A percentile compares a stretch with the other conserved stretches of the same genome.
Evolutionary conservation across 495 filamentous ascomycete species (phyloP).

Genomic region (Jackrogersella minutella): DNA sequence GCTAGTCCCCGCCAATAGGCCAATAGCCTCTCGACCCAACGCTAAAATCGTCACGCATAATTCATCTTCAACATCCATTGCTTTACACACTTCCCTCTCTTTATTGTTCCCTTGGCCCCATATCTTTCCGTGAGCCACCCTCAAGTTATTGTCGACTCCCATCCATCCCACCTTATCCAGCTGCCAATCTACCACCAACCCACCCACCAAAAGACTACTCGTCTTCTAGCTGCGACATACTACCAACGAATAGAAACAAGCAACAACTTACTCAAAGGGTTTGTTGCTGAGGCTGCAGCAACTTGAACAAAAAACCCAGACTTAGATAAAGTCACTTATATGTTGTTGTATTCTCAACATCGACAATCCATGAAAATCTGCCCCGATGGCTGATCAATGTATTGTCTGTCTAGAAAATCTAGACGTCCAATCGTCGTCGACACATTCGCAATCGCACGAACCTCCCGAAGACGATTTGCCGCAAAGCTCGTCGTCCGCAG

Average conservation of each 20-base stretch:
- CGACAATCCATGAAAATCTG: conserved; percentile 43
- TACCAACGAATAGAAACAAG: conserved; percentile 31
- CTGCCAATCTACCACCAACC: conserved; percentile 4
- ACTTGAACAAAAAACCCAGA: conserved; percentile 31
- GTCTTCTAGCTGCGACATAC: not conserved
- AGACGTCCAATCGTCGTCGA: conserved; percentile 55
- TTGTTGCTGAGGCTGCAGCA: conserved; percentile 34
- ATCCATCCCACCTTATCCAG: conserved; percentile 28
- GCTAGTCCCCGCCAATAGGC: conserved; percentile 23
- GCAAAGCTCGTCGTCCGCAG: conserved; percentile 19
- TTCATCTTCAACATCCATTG: not conserved
- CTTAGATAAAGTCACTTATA: conserved; percentile 45
- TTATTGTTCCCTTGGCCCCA: conserved; percentile 17
- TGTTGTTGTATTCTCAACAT: conserved; percentile 48
- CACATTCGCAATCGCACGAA: conserved; percentile 34
- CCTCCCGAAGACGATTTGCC: conserved; percentile 16
- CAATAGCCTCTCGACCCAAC: not conserved
- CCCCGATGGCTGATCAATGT: conserved; percentile 86
- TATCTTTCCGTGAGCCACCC: conserved; percentile 2
- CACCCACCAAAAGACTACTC: not conserved
- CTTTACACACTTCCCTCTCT: not conserved
- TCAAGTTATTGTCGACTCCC: conserved; percentile 21
- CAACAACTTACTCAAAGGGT: conserved; percentile 9
- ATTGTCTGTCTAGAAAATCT: conserved; percentile 96
- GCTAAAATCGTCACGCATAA: conserved; percentile 1